phyloP scores from a whole-genome alignment of 371 early-diverging fungal genomes.

The Apophysomyces sp. region DNA sequence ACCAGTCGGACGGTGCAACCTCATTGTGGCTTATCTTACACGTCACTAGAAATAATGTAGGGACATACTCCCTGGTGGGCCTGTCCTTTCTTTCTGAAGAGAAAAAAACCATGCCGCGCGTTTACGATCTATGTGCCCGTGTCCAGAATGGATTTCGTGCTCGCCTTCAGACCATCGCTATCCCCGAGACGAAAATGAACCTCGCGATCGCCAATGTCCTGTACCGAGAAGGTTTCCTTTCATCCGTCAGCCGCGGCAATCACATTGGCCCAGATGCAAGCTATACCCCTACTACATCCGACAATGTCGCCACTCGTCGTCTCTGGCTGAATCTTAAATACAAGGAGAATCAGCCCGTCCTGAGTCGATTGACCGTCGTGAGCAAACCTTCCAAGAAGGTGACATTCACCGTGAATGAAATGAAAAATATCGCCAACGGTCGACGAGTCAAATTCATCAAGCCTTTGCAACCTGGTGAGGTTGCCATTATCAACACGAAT shows the following conservation, averaged over 20 bases:
- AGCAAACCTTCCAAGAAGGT: slow-evolving; percentile 85
- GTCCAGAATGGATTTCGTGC: slow-evolving; percentile 90
- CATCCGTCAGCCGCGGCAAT: slow-evolving; percentile 79
- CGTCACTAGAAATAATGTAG: neutral
- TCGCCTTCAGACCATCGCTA: slow-evolving; percentile 77
- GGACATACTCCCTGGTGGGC: neutral
- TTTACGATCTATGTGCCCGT: slow-evolving; percentile 91
- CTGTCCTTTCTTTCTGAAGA: neutral
- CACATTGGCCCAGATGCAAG: slow-evolving; percentile 67
- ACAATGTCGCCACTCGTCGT: slow-evolving; percentile 84
- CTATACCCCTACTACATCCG: slow-evolving; percentile 77
- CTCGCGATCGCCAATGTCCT: slow-evolving; percentile 82
- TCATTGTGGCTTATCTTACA: neutral
- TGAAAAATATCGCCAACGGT: slow-evolving; percentile 72
- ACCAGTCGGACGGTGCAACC: too few relatives aligned
- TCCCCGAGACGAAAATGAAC: slow-evolving; percentile 92
- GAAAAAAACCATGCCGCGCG: slow-evolving; percentile 67
- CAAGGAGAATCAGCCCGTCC: slow-evolving; percentile 80
- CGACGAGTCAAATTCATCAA: slow-evolving; percentile 72
- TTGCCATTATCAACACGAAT: slow-evolving; percentile 85
- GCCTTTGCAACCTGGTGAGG: slow-evolving; percentile 88
- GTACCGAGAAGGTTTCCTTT: slow-evolving; percentile 90
- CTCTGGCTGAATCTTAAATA: slow-evolving; percentile 96
- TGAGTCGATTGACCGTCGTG: slow-evolving; percentile 70
- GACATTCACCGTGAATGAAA: slow-evolving; percentile 76